phyloP scores from a whole-genome alignment of 1,284 basidiomycete species.

The Peniophora sp. region DNA sequence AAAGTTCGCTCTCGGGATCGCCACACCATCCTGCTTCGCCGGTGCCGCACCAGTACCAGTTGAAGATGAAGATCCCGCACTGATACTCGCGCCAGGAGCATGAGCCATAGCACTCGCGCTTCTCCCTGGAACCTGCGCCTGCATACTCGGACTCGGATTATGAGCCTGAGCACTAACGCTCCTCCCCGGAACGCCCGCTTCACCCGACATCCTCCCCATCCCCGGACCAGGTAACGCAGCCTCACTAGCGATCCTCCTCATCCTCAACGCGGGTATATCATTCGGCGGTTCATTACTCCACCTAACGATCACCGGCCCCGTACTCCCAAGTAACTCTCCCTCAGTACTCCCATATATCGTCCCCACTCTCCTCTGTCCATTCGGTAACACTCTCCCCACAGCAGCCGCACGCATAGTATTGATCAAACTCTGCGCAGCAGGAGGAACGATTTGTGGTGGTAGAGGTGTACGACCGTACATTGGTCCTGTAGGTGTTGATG shows the following conservation, averaged over 20 bases:
- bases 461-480: constrained; percentile 44
- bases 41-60: too few relatives aligned
- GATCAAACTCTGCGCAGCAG: constrained; percentile 19
- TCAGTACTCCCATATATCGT: constrained; percentile 61
- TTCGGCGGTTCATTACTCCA: constrained; percentile 53
- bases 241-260: constrained; percentile 3
- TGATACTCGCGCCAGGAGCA: too few relatives aligned
- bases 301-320: constrained; percentile 56
- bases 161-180: constrained; percentile 1
- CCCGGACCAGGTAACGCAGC: not conserved
- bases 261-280: constrained; percentile 23
- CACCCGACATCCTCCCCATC: constrained; percentile 2
- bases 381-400: constrained; percentile 14
- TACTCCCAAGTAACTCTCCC: constrained; percentile 40
- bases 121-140: too few relatives aligned
- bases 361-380: constrained; percentile 22
- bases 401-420: constrained; percentile 22
- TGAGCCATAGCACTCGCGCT: too few relatives aligned
- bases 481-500: constrained; percentile 36
- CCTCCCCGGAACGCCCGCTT: not conserved
- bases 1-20: constrained; percentile 54
- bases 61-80: too few relatives aligned
- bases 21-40: constrained; percentile 11
- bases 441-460: constrained; percentile 3
- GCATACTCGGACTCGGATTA: not conserved